phyloP scores from a whole-genome alignment of 2,329 filamentous ascomycete species.

The Ramichloridium luteum region DNA sequence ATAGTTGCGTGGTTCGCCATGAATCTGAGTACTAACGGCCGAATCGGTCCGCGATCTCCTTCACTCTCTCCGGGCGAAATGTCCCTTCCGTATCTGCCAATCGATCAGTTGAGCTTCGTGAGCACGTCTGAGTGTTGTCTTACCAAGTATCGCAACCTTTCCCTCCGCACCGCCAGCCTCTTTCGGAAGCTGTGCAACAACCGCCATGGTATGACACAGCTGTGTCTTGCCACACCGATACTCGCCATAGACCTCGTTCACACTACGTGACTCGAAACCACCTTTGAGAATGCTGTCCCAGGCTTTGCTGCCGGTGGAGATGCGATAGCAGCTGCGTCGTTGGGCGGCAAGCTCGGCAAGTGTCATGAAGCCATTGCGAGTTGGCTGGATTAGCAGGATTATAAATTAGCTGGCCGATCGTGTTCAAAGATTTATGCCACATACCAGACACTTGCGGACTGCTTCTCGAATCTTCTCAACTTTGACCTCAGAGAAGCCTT shows the following conservation, averaged over 20 bases:
- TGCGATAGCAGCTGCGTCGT: constrained; percentile 50
- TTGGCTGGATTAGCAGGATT: constrained; percentile 33
- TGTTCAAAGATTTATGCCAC: too few relatives aligned
- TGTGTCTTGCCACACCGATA: constrained; percentile 59
- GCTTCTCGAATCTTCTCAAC: constrained; percentile 61
- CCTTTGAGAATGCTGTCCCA: constrained; percentile 54
- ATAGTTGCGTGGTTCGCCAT: constrained; percentile 1
- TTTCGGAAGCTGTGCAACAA: constrained; percentile 43
- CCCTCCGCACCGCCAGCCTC: constrained; percentile 55
- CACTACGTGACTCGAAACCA: constrained; percentile 58
- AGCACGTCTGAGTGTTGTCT: not conserved
- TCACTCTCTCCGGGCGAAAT: constrained; percentile 54
- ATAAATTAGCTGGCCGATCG: too few relatives aligned
- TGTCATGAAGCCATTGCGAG: constrained; percentile 50
- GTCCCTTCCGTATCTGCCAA: constrained; percentile 46
- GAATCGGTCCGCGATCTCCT: constrained; percentile 55
- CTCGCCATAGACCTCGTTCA: constrained; percentile 52
- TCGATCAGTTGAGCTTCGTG: too few relatives aligned
- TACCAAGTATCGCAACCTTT: constrained; percentile 56
- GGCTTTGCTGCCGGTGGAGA: constrained; percentile 59
- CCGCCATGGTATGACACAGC: constrained; percentile 55
- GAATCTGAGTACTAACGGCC: constrained; percentile 30
- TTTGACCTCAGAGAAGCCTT: constrained; percentile 58
- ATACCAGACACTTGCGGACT: constrained; percentile 46
- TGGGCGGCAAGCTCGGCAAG: constrained; percentile 51